Percentiles rank a stretch among this genome's conserved stretches.
These are phyloP conservation scores for Cordyceps pruinosa DNA, from an alignment of 2,329 filamentous ascomycete genomes.

Conservation along the genomic window DNA sequence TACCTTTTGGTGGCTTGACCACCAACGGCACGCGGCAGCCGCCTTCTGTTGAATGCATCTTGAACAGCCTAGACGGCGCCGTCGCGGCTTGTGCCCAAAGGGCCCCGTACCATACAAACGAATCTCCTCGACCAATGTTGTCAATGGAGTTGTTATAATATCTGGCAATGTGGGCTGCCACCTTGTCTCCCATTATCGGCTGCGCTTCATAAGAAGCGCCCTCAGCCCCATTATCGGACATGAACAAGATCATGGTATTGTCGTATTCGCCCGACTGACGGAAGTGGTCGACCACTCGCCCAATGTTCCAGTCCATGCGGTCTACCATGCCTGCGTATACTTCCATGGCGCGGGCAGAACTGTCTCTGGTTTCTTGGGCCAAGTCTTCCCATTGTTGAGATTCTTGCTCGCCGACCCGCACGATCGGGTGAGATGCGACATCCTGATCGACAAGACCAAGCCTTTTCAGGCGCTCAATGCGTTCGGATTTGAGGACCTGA, in stretches of 20 bases:
- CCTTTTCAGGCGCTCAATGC: constrained; percentile 48
- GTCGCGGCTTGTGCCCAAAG: constrained; percentile 40
- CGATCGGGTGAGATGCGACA: constrained; percentile 43
- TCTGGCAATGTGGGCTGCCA: constrained; percentile 48
- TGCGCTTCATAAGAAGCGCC: constrained; percentile 52
- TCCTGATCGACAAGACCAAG: constrained; percentile 47
- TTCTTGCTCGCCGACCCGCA: constrained; percentile 34
- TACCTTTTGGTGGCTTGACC: constrained; percentile 23
- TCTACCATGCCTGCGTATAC: constrained; percentile 60
- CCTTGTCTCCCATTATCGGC: constrained; percentile 47
- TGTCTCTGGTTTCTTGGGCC: constrained; percentile 37
- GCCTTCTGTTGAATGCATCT: constrained; percentile 38
- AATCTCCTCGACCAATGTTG: constrained; percentile 47
- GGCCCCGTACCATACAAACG: constrained; percentile 53
- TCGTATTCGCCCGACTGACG: constrained; percentile 50
- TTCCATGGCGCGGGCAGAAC: constrained; percentile 51
- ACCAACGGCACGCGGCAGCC: constrained; percentile 47
- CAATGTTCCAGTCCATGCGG: constrained; percentile 52
- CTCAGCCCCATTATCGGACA: constrained; percentile 57
- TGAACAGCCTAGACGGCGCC: constrained; percentile 31
- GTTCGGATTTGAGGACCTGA: constrained; percentile 44
- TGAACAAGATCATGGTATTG: constrained; percentile 58
- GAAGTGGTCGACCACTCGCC: constrained; percentile 51
- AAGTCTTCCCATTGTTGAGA: constrained; percentile 42
- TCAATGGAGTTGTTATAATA: constrained; percentile 39